Conservation (phyloP, 2,329 filamentous ascomycete species). For the Dactylellina drechsleri region DNA sequence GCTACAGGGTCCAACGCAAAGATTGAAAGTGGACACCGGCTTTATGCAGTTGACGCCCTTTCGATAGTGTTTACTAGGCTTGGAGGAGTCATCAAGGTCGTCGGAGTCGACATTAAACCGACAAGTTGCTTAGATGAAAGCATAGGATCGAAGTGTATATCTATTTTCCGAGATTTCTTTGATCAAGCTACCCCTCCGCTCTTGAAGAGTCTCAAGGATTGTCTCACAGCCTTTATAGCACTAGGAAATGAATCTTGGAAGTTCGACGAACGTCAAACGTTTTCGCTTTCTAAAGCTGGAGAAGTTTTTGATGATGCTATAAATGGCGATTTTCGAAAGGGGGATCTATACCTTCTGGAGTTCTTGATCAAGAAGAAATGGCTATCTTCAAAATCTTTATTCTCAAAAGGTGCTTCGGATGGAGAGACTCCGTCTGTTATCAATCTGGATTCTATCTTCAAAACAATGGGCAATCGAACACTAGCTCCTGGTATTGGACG, state of each 20-base stretch:
- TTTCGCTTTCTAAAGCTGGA: constrained; percentile 22
- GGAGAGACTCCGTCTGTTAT: constrained; percentile 65
- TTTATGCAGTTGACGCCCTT: constrained; percentile 36
- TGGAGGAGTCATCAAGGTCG: constrained; percentile 19
- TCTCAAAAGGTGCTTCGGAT: not conserved
- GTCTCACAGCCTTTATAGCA: constrained; percentile 41
- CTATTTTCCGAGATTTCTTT: constrained; percentile 45
- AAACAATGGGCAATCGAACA: constrained; percentile 54
- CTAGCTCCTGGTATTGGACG: constrained; percentile 56
- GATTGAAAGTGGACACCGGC: constrained; percentile 32
- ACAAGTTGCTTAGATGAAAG: not conserved
- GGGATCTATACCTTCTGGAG: constrained; percentile 44
- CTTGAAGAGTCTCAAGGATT: constrained; percentile 47
- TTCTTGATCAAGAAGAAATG: constrained; percentile 55
- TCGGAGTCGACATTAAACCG: not conserved
- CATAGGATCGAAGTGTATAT: constrained; percentile 8
- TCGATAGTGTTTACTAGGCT: constrained; percentile 47
- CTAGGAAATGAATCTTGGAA: constrained; percentile 32
- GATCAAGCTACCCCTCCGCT: constrained; percentile 37
- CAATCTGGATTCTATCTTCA: constrained; percentile 25
- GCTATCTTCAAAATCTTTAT: constrained; percentile 60
- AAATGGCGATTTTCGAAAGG: constrained; percentile 34
- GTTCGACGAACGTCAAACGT: constrained; percentile 7
- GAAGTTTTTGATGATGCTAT: constrained; percentile 26
- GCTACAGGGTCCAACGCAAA: constrained; percentile 16